These are phyloP conservation scores for Pontederia crassipes DNA, from an alignment of 176 grass and related monocot species.

Conservation along the genomic window DNA sequence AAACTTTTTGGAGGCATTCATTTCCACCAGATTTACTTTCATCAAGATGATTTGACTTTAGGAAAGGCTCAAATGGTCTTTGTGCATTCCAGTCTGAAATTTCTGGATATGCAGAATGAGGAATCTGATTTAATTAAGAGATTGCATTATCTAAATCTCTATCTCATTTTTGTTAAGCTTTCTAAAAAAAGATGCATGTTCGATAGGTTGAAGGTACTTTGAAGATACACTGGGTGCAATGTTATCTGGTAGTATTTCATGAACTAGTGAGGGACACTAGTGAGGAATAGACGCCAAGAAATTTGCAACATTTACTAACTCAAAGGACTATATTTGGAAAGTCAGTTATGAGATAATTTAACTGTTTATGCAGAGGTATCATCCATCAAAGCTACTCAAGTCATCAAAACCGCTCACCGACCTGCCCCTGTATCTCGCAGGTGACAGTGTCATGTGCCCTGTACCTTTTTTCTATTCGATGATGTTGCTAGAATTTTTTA, in stretches of 20 bases:
- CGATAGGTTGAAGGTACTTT: no score
- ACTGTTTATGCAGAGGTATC: conserved; percentile 33
- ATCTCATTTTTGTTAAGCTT: no score
- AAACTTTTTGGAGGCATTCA: no score
- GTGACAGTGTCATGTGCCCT: conserved; percentile 17
- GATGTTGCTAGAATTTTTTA: not conserved
- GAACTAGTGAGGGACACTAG: no score
- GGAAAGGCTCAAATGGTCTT: no score
- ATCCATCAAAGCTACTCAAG: conserved; percentile 24
- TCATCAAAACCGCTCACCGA: conserved; percentile 32
- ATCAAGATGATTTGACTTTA: not conserved
- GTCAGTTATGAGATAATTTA: conserved; percentile 15
- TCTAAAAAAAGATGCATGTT: no score
- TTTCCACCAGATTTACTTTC: not conserved
- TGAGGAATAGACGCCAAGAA: not conserved
- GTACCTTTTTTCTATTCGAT: not conserved
- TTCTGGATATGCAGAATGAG: no score
- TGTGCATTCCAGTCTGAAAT: no score
- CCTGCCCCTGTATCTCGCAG: conserved; percentile 35
- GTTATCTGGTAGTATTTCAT: no score
- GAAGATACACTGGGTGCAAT: no score
- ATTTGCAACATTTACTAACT: not conserved
- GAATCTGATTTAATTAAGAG: no score
- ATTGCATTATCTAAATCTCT: no score
- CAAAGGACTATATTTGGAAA: not conserved